Base-by-base conservation (phyloP, 2,329 filamentous ascomycete genomes). In the Teratosphaeria viscida region DNA sequence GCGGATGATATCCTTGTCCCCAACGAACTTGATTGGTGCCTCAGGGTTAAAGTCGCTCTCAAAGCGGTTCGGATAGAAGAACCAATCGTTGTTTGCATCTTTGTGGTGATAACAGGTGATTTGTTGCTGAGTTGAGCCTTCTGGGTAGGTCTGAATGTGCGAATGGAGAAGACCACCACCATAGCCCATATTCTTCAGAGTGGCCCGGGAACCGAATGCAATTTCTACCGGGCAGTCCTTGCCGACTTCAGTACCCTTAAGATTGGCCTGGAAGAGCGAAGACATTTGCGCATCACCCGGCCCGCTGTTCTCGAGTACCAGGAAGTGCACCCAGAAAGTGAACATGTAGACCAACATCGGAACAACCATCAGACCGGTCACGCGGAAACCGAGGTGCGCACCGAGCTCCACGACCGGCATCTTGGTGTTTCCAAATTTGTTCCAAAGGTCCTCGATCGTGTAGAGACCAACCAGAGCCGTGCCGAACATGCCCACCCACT, bases 281-380 rank as follows among this genome's bases (percentile, higher is more conserved):
- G 92, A 96, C 94, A 99, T 99, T 77, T 99, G 94, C n/a, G 94
- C 94, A 78, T 99, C 94, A 58, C 94, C 94, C 7, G 95, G 94
- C 23, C 94, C 94, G 68, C 87, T 92, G 77, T 90, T 92, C 75
- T 95, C 90, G 60, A 99, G 83, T 63, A 99, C 90, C 63, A 90
- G 82, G 75, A 99, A 99, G 77, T 99, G 94, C 58, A 96, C 77
- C 68, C 89, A 95, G 75, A 99, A 99, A 52, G 91, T 95, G 73
- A 96, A 86, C 77, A 96, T 86, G 79, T 99, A 99, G 68, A 99
- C 90, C 60, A 92, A 78, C 71, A 95, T 80, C 6, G 94, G 94
- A 56, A 99, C 82, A 62, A 96, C 72, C 63, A 99, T 99, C 61
- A 99, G 81, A 55, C 91, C 91, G 61, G 92, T 79, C 19, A 95